phyloP scores from a whole-genome alignment of 202 grass and related monocot species.

The Carex arenaria region DNA sequence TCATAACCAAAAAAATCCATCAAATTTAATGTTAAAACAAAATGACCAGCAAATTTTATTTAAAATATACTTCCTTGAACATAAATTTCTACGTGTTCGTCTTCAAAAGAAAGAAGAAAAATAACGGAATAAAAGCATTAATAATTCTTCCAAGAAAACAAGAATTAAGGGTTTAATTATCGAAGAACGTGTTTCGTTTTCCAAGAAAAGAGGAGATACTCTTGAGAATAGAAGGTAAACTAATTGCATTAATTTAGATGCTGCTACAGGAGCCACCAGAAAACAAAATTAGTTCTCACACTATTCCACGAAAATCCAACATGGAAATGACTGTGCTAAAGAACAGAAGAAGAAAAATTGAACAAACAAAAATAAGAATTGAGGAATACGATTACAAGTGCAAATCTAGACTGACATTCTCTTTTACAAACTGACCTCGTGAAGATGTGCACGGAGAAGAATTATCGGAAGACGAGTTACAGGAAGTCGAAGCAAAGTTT shows the following conservation, averaged over 20 bases:
- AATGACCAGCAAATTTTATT: background rate
- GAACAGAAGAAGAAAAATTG: constrained; percentile 6
- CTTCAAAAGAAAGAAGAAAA: background rate
- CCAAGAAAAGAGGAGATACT: background rate
- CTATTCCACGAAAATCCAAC: constrained; percentile 13
- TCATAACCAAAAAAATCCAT: background rate
- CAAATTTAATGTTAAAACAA: background rate
- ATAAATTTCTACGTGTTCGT: background rate
- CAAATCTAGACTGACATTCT: constrained; percentile 96
- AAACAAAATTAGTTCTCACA: constrained; percentile 7
- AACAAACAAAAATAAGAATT: constrained; percentile 30
- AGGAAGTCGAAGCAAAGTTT: constrained; percentile 25
- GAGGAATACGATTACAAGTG: constrained; percentile 55
- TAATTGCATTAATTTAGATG: constrained; percentile 5
- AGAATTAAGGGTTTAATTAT: background rate
- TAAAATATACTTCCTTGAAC: background rate
- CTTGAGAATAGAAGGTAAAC: background rate
- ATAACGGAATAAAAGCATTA: background rate
- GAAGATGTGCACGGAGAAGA: constrained; percentile 47
- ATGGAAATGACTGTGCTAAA: constrained; percentile 13
- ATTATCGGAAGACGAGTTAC: constrained; percentile 23
- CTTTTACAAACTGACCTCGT: constrained; percentile 56
- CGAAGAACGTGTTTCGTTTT: background rate
- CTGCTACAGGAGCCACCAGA: constrained; percentile 8
- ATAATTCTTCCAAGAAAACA: background rate